Evolutionary conservation across 2,329 filamentous ascomycete species (phyloP).

Genomic region (Colletotrichum liriopes): DNA sequence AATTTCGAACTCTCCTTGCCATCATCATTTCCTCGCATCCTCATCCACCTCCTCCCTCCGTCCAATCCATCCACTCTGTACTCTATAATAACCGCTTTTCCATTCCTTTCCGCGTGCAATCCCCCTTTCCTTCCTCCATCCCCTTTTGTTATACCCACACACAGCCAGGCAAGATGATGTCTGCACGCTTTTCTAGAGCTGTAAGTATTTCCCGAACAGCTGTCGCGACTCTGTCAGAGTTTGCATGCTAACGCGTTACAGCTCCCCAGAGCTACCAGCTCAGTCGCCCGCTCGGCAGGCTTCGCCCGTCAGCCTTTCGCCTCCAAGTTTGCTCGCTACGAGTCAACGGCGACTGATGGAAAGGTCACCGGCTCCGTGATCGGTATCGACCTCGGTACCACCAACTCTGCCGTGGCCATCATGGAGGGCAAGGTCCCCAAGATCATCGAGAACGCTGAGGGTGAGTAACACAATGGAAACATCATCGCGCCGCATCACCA

Average conservation of each 20-base stretch:
- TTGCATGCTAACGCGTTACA: constrained; percentile 56
- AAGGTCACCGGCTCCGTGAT: constrained; percentile 98
- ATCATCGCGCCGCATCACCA: constrained; percentile 1
- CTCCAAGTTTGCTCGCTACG: constrained; percentile 83
- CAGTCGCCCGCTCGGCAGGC: constrained; percentile 77
- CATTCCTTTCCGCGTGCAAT: constrained; percentile 42
- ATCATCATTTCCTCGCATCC: constrained; percentile 44
- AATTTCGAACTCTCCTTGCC: constrained; percentile 52
- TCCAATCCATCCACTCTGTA: constrained; percentile 39
- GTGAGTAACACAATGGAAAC: constrained; percentile 62
- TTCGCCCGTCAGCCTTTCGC: constrained; percentile 79
- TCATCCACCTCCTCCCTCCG: constrained; percentile 24
- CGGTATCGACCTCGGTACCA: constrained; percentile 98
- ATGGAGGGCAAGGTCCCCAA: constrained; percentile 97
- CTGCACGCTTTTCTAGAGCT: constrained; percentile 81
- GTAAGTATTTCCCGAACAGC: constrained; percentile 66
- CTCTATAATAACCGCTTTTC: constrained; percentile 42
- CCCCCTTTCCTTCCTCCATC: constrained; percentile 47
- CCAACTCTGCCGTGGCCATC: constrained; percentile 96
- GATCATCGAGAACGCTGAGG: constrained; percentile 98
- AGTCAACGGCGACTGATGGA: constrained; percentile 76
- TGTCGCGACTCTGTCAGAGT: constrained; percentile 35
- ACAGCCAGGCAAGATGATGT: constrained; percentile 73
- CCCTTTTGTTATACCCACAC: constrained; percentile 47
- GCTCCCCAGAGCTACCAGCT: constrained; percentile 84